Evolutionary conservation across 2,329 filamentous ascomycete genomes (phyloP).

Genomic region (Apiospora pterosperma): DNA sequence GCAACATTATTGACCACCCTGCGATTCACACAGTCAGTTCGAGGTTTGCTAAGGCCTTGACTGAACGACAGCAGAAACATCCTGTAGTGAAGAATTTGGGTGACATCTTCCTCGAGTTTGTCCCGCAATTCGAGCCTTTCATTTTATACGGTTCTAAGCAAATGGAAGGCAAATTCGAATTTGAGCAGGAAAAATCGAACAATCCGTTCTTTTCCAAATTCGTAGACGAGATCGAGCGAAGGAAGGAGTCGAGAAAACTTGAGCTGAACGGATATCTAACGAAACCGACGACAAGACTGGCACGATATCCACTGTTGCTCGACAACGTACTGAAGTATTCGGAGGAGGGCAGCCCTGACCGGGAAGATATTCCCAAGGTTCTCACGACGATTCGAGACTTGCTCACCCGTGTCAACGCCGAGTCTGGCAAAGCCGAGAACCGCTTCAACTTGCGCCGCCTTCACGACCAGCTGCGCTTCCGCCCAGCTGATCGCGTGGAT

Average conservation of each 20-base stretch:
- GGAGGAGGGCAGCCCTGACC: conserved; percentile 83
- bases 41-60: conserved; percentile 81
- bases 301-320: conserved; percentile 86
- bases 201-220: conserved; percentile 86
- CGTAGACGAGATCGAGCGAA: conserved; percentile 91
- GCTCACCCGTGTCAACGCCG: conserved; percentile 82
- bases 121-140: conserved; percentile 90
- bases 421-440: conserved; percentile 96
- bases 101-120: conserved; percentile 90
- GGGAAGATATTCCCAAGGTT: conserved; percentile 87
- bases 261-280: conserved; percentile 97
- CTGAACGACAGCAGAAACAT: conserved; percentile 83
- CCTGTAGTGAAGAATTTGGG: conserved; percentile 87
- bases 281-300: conserved; percentile 92
- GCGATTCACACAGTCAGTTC: conserved; percentile 88
- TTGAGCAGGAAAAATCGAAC: conserved; percentile 88
- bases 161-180: conserved; percentile 94
- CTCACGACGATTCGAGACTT: conserved; percentile 84
- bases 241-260: conserved; percentile 94
- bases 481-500: conserved; percentile 86
- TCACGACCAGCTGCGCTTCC: conserved; percentile 88
- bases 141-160: conserved; percentile 96
- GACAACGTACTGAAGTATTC: conserved; percentile 93
- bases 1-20: conserved; percentile 81
- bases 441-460: conserved; percentile 92